Base-by-base conservation (phyloP, 306 rosid species). In the Prunus davidiana region DNA sequence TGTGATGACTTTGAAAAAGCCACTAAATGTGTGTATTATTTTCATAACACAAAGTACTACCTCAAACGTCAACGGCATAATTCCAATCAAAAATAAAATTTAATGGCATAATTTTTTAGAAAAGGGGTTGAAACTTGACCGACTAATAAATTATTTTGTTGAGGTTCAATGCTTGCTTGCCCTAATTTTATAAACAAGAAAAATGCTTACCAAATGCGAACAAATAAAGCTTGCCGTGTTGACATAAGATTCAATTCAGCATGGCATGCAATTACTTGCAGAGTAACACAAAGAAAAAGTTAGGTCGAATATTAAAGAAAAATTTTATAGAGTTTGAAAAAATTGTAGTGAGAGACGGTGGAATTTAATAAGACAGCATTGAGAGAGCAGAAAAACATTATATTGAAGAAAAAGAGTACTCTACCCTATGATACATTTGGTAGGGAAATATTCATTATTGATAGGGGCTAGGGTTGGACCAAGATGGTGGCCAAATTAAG, bases 91-190 rank as follows among this genome's bases (percentile, higher is more conserved):
- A 50, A 22, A 52, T 28, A 28, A 10, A 77, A 1, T 8, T 49
- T 13, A 69, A 68, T 45, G 58, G 19, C 57, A 45, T 45, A 69
- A 7, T 14, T 11, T 5, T 32, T 46, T n/a, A 8, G 32, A 12
- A 12, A 30, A 45, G 81, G 65, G 65, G 64, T 78, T 69, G 81
- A 61, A 61, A 70, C 64, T 78, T 70, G 76, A 78, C 69, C 15
- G 45, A 60, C 4, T 28, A 14, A 18, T 45, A 24, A 5, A 46
- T 12, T 46, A 24, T 56, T 41, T 5, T 67, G 50, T 27, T 4
- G 34, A 58, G 8, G 67, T 52, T 18, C 24, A 19, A 49, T 13
- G 54, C 54, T 49, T 13, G 54, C 19, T 49, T 34, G 46, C 55
- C 51, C 64, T 20, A 52, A 43, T 67, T 38, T 67, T 49, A 32